Base-by-base conservation (phyloP, 2,329 filamentous ascomycete genomes). In the Aspergillus versicolor region DNA sequence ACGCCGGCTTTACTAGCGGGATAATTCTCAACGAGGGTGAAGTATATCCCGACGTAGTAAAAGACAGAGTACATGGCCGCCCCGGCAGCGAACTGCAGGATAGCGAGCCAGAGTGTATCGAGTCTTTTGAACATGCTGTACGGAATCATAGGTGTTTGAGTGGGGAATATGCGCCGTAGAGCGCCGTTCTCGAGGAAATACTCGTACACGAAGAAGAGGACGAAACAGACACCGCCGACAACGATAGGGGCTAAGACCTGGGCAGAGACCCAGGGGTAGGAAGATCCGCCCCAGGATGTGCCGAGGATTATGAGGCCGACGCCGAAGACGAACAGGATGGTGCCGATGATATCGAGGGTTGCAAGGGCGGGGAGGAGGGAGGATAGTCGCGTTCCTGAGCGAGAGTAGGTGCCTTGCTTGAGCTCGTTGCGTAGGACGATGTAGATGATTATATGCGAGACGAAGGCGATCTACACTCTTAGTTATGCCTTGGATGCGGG, bases 21-120 rank as follows among this genome's bases (percentile, higher is more conserved):
- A 59, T 82, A 83, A 5, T 77, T 79, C 70, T 84, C 74, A 0
- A 88, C 86, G 15, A 88, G 73, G 2, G 83, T 82, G 68, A 89
- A 89, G 70, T 88, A 90, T 17, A 89, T 80, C 15, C 83, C 84
- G 62, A 87, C 83, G 63, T 89, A 90, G 69, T 89, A 90, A 61
- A 89, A 83, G 1, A 86, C 82, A 12, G 81, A 76, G 67, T 80
- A 81, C 59, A 77, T 67, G 15, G 73, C 65, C 63, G 84, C 81
- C 4, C 87, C 87, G 0, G 82, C 81, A 3, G 81, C 77, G 64
- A 87, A 84, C 61, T 86, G 85, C 61, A 87, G 79, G 56, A 82
- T 81, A 59, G 84, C 82, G n/a, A 89, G 70, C n/a, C 88, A 74
- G 0, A 79, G 75, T 1, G 85, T 82, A 61, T 90, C 85, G 34